Conservation (phyloP, 176 grass and related monocot genomes). For the Aegilops speltoides region DNA sequence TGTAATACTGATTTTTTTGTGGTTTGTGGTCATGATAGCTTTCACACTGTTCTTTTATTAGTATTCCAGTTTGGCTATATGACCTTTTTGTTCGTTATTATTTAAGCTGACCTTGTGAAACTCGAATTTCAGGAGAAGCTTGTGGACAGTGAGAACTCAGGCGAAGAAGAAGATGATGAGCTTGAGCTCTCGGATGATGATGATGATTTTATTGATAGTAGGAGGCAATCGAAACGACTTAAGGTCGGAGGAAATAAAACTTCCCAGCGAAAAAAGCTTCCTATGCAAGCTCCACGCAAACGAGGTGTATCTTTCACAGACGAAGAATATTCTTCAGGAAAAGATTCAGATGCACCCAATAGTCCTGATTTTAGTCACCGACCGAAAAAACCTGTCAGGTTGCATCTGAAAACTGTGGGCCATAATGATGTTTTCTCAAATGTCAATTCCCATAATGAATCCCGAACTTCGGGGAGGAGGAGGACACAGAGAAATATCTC, state of each 20-base stretch:
- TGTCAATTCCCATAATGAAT: conserved; percentile 50
- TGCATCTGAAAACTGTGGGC: conserved; percentile 47
- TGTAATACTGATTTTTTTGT: background rate
- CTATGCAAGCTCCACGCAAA: conserved; percentile 53
- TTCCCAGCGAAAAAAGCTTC: conserved; percentile 56
- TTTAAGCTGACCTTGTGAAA: conserved; percentile 16
- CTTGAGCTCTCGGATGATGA: conserved; percentile 79
- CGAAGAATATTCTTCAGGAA: conserved; percentile 88
- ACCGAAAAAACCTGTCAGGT: conserved; percentile 49
- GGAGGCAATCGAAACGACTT: conserved; percentile 46
- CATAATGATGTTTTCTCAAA: conserved; percentile 27
- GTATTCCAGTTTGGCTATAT: background rate
- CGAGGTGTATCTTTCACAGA: conserved; percentile 66
- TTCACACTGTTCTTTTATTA: conserved; percentile 1
- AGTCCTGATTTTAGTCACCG: conserved; percentile 49
- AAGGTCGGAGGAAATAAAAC: conserved; percentile 62
- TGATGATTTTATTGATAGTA: conserved; percentile 68
- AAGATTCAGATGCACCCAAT: conserved; percentile 62
- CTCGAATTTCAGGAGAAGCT: conserved; percentile 58
- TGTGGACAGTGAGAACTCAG: conserved; percentile 75
- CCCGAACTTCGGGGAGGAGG: conserved; percentile 84
- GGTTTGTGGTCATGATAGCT: background rate
- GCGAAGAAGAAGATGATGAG: conserved; percentile 52
- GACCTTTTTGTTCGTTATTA: background rate
- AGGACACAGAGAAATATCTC: conserved; percentile 81